phyloP scores from a whole-genome alignment of 495 filamentous ascomycete species.

The Parathielavia appendiculata region DNA sequence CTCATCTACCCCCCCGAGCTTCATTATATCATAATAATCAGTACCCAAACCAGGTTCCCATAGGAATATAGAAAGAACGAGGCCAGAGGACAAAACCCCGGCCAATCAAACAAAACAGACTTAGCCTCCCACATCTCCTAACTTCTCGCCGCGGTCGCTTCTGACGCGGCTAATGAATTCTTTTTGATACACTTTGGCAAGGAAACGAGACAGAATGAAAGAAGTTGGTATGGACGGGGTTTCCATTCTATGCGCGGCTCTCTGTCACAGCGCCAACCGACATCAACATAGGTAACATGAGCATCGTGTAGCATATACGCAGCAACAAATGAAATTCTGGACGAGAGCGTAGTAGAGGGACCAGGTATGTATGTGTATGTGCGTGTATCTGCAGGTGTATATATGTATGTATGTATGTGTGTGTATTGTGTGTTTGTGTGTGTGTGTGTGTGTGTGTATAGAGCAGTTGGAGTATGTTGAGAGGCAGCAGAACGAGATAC shows the following conservation, averaged over 20 bases:
- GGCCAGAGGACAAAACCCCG: background rate
- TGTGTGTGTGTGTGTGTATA: too few species aligned
- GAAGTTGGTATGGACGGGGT: background rate
- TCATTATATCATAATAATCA: background rate
- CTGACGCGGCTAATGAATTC: background rate
- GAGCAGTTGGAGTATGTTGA: too few species aligned
- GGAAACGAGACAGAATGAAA: background rate
- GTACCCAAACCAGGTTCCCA: background rate
- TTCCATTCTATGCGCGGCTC: background rate
- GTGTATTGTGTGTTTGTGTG: too few species aligned
- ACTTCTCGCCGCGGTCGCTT: background rate
- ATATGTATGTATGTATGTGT: too few species aligned
- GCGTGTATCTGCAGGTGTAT: too few species aligned
- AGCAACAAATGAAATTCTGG: background rate
- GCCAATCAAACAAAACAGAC: background rate
- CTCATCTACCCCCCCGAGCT: background rate
- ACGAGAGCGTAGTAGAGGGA: background rate
- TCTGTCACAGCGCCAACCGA: background rate
- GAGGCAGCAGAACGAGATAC: background rate
- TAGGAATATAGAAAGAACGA: background rate
- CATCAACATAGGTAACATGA: background rate
- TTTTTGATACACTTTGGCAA: background rate
- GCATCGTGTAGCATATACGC: constrained; percentile 1
- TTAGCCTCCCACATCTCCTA: background rate
- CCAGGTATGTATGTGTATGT: too few species aligned